These are phyloP conservation scores for Bruguiera sexangula DNA, from an alignment of 345 rosid species.

Conservation along the genomic window DNA sequence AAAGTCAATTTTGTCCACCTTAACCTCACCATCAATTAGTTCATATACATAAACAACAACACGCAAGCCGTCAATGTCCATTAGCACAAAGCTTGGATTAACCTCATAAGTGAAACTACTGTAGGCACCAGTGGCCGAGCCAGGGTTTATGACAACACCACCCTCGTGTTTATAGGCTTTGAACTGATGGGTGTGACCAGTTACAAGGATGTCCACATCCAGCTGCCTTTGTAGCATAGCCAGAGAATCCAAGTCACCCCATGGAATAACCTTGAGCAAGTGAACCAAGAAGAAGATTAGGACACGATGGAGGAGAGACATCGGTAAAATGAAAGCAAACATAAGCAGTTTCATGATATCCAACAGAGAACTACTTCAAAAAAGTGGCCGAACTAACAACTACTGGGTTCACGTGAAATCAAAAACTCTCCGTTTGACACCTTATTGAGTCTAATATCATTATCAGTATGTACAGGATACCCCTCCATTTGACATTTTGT, in stretches of 20 bases:
- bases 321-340: not conserved
- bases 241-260: constrained; percentile 96
- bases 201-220: constrained; percentile 93
- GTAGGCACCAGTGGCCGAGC: constrained; percentile 91
- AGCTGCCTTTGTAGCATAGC: constrained; percentile 96
- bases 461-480: too few relatives aligned
- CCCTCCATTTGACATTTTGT: too few relatives aligned
- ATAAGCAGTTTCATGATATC: too few relatives aligned
- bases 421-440: too few relatives aligned
- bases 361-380: not conserved
- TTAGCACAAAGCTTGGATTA: constrained; percentile 90
- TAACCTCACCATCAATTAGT: constrained; percentile 34
- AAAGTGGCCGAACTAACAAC: not conserved
- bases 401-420: too few relatives aligned
- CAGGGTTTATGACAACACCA: constrained; percentile 93
- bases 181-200: constrained; percentile 97
- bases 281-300: not conserved
- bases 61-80: constrained; percentile 90
- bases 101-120: constrained; percentile 85
- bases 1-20: constrained; percentile 40
- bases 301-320: not conserved
- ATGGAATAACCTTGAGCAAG: constrained; percentile 68
- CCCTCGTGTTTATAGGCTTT: constrained; percentile 97
- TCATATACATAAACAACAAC: constrained; percentile 59
- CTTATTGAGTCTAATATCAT: too few relatives aligned